Evolutionary conservation across 2,329 filamentous ascomycete genomes (phyloP).

Genomic region (Colletotrichum destructivum): DNA sequence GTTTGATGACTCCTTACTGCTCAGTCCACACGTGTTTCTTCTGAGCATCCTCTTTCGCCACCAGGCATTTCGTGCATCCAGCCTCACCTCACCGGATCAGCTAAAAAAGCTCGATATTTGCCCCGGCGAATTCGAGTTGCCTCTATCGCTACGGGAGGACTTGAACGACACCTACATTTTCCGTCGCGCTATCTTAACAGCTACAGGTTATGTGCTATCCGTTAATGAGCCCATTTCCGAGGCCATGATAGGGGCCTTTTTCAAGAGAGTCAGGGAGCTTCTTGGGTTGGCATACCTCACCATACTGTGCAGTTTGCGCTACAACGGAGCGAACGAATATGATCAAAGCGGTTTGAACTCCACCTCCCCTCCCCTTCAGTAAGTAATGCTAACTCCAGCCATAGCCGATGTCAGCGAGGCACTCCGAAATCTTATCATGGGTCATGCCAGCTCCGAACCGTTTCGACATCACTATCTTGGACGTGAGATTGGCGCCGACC

Average conservation of each 20-base stretch:
- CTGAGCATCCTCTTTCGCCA: conserved; percentile 11
- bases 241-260: background rate
- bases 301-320: conserved; percentile 10
- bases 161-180: conserved; percentile 10
- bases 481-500: no score
- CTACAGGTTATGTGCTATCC: background rate
- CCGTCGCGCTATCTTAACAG: conserved; percentile 49
- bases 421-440: no score
- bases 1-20: background rate
- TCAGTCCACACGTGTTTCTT: conserved; percentile 2
- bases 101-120: conserved; percentile 12
- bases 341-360: background rate
- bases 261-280: background rate
- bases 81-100: conserved; percentile 3
- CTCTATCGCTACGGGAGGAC: background rate
- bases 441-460: no score
- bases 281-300: background rate
- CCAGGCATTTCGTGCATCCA: background rate
- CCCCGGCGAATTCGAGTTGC: conserved; percentile 3
- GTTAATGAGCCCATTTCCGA: background rate
- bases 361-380: background rate
- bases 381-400: background rate
- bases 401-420: no score
- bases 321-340: background rate
- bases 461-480: no score